These are phyloP conservation scores for Coprinopsis cinerea DNA, from an alignment of 768 basidiomycete species.

Conservation along the genomic window DNA sequence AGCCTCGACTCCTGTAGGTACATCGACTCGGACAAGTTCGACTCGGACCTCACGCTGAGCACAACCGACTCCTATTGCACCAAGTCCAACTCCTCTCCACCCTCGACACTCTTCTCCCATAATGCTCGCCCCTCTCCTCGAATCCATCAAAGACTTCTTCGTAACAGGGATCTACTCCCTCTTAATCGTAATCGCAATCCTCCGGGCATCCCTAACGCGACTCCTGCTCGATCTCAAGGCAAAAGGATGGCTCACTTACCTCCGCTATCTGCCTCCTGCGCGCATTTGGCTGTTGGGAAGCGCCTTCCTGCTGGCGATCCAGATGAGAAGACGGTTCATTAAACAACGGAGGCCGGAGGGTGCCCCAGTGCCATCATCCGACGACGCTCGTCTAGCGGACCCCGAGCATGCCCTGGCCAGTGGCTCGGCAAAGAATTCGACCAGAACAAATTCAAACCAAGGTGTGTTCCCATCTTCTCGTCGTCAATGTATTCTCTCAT, in stretches of 20 bases:
- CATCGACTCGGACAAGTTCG: background rate
- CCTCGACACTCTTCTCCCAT: background rate
- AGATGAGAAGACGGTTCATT: background rate
- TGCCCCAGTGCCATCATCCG: too few relatives aligned
- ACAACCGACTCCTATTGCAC: background rate
- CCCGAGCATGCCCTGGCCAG: too few relatives aligned
- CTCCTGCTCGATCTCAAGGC: conserved; percentile 10
- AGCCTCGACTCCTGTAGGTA: background rate
- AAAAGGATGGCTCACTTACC: conserved; percentile 11
- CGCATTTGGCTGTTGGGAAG: conserved; percentile 9
- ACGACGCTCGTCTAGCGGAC: background rate
- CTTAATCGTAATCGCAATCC: conserved; percentile 17
- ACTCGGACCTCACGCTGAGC: too few relatives aligned
- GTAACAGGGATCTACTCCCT: conserved; percentile 17
- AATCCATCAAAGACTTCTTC: conserved; percentile 15
- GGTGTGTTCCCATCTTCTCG: too few relatives aligned
- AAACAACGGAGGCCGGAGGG: background rate
- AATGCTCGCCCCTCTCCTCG: background rate
- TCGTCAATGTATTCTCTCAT: too few relatives aligned
- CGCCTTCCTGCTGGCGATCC: background rate
- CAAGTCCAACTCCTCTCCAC: background rate
- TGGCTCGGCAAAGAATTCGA: too few relatives aligned
- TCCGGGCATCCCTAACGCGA: conserved; percentile 16
- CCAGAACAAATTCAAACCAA: too few relatives aligned
- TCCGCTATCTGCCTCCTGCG: conserved; percentile 14